Evolutionary conservation across 2,329 filamentous ascomycete species (phyloP).

Genomic region (Didymella glomerata): DNA sequence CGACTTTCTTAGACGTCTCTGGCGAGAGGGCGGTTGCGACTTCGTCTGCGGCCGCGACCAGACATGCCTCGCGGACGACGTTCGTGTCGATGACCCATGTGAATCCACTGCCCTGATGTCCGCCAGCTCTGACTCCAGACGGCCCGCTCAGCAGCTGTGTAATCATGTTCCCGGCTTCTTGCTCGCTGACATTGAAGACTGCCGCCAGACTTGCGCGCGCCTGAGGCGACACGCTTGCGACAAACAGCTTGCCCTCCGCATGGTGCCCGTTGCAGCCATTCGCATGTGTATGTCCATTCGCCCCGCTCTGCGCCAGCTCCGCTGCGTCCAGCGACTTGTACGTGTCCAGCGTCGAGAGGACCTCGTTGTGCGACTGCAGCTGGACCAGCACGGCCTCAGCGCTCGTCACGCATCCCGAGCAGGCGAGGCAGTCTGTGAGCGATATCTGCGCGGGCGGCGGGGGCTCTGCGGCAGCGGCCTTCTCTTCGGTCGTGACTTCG

Average conservation of each 20-base stretch:
- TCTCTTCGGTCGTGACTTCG: slow-evolving; percentile 94
- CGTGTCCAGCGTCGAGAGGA: slow-evolving; percentile 80
- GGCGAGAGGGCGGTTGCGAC: slow-evolving; percentile 50
- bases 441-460: slow-evolving; percentile 87
- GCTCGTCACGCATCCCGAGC: slow-evolving; percentile 96
- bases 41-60: slow-evolving; percentile 68
- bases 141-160: slow-evolving; percentile 78
- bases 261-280: slow-evolving; percentile 31
- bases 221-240: slow-evolving; percentile 93
- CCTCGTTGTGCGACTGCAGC: slow-evolving; percentile 91
- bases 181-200: slow-evolving; percentile 77
- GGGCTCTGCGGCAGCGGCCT: slow-evolving; percentile 63
- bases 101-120: slow-evolving; percentile 78
- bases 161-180: slow-evolving; percentile 81
- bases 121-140: slow-evolving; percentile 73
- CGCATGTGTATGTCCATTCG: slow-evolving; percentile 18
- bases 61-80: slow-evolving; percentile 77
- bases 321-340: slow-evolving; percentile 55
- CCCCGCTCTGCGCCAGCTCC: slow-evolving; percentile 41
- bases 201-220: slow-evolving; percentile 87
- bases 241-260: slow-evolving; percentile 75
- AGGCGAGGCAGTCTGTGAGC: slow-evolving; percentile 95
- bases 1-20: slow-evolving; percentile 32
- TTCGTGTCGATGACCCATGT: slow-evolving; percentile 93
- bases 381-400: slow-evolving; percentile 97